Evolutionary conservation across 345 rosid species (phyloP), one percentile per base, ranked within the genome.

Genomic region (Boechera divaricarpa): DNA sequence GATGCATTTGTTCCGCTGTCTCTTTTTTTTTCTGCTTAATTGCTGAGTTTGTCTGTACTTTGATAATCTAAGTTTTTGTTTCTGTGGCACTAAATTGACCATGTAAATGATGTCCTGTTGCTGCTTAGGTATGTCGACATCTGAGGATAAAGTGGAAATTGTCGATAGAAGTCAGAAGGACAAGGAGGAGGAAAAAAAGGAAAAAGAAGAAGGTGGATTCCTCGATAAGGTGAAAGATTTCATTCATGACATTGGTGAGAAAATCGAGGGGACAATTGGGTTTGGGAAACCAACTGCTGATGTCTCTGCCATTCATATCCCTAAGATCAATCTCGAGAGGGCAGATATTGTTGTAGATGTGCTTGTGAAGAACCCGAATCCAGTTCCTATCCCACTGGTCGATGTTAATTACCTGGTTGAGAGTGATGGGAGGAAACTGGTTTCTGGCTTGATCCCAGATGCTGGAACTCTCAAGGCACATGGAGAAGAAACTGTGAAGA

Each of bases 221-320:
- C 74, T 96, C 0, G 97, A 86, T 15, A 93, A 89, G 79, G 98
- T 96, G 49, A 96, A 95, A 91, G 99, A 55, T 77, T 96, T 93
- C 77, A 88, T 95, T 73, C 94, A 95, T 5, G 98, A 88, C 76
- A 83, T 93, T 63, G 97, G 97, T 59, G 97, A 91, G 85, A 96
- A 96, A 87, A 84, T 93, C 13, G 97, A 93, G 70, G 99, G 65
- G 69, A 79, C 98, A 24, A 86, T 96, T 49, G 97, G 98, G 13
- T 91, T 93, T 21, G 99, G 99, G 63, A 96, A 93, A 83, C 99
- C 99, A 52, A 91, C 98, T 36, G 97, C 98, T 36, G 97, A 96
- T 79, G 93, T 93, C 45, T 31, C 90, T 6, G 98, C 75, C 4
- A 85, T 96, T 38, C 97, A 93, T 71, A 65, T 93, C 74, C 98